Conservation (phyloP, 768 basidiomycete genomes). For the Xerocomellus dryophilus region DNA sequence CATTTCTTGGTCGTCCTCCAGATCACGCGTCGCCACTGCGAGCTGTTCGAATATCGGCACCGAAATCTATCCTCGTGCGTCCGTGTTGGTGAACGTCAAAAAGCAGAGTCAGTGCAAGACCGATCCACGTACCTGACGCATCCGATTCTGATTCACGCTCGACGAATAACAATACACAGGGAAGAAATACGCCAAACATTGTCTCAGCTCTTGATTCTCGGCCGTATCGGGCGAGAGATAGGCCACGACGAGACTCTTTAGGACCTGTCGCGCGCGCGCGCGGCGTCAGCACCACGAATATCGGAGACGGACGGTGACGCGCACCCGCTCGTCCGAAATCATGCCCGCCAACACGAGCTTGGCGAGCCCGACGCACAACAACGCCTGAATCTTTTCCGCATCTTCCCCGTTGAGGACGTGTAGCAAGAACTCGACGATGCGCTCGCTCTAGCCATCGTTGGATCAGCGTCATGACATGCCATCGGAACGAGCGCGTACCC, state of each 20-base stretch:
- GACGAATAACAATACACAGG: constrained; percentile 85
- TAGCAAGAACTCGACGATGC: constrained; percentile 66
- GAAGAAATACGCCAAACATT: constrained; percentile 85
- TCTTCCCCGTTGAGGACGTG: constrained; percentile 51
- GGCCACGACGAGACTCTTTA: constrained; percentile 48
- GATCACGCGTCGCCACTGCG: constrained; percentile 52
- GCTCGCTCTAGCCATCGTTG: constrained; percentile 38
- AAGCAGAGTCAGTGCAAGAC: too few relatives aligned
- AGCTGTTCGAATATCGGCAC: constrained; percentile 64
- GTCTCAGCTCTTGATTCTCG: constrained; percentile 79
- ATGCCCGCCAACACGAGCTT: constrained; percentile 81
- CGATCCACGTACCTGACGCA: constrained; percentile 44
- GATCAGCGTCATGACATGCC: background rate
- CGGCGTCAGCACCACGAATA: background rate
- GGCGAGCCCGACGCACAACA: constrained; percentile 75
- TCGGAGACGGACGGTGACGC: constrained; percentile 16
- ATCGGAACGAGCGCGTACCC: constrained; percentile 23
- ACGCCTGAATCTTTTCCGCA: constrained; percentile 63
- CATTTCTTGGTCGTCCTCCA: constrained; percentile 74
- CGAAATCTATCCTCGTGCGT: constrained; percentile 78
- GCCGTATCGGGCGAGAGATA: constrained; percentile 81
- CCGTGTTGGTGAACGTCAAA: background rate
- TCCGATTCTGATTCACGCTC: constrained; percentile 63
- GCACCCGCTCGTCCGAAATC: constrained; percentile 66
- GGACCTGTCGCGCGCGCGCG: constrained; percentile 37